phyloP scores from a whole-genome alignment of 2,329 filamentous ascomycete genomes.

The Fusarium tanahbumbuense region DNA sequence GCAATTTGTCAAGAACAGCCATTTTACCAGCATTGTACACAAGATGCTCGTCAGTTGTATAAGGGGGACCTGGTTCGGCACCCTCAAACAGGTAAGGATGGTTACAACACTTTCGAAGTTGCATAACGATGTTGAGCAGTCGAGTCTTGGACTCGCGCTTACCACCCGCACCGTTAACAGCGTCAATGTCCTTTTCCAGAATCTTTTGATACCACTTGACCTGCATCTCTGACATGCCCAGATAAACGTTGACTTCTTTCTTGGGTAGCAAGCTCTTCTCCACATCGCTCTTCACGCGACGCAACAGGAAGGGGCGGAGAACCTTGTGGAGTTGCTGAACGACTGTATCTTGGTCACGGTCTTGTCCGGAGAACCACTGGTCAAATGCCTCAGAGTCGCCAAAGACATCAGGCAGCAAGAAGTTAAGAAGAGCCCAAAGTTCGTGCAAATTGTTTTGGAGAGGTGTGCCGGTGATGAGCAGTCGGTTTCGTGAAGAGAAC shows the following conservation, averaged over 20 bases:
- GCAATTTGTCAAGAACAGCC: slow-evolving; percentile 92
- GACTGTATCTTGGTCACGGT: slow-evolving; percentile 91
- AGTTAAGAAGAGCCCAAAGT: slow-evolving; percentile 96
- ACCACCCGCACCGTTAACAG: slow-evolving; percentile 94
- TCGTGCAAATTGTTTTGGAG: slow-evolving; percentile 98
- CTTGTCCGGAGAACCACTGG: slow-evolving; percentile 95
- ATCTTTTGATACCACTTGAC: slow-evolving; percentile 99
- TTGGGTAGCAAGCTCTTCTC: slow-evolving; percentile 98
- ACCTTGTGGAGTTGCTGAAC: slow-evolving; percentile 96
- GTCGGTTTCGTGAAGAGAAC: slow-evolving; percentile 93
- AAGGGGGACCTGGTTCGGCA: slow-evolving; percentile 95
- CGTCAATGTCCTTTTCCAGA: slow-evolving; percentile 98
- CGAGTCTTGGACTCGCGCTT: slow-evolving; percentile 98
- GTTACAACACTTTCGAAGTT: slow-evolving; percentile 98
- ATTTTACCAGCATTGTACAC: slow-evolving; percentile 96
- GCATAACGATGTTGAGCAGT: slow-evolving; percentile 98
- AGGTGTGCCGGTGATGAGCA: slow-evolving; percentile 96
- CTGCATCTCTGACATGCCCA: slow-evolving; percentile 99
- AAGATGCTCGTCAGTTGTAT: slow-evolving; percentile 97
- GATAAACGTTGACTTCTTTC: slow-evolving; percentile 96
- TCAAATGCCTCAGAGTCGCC: slow-evolving; percentile 97
- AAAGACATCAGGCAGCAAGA: slow-evolving; percentile 97
- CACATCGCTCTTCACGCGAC: slow-evolving; percentile 96
- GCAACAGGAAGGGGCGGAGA: slow-evolving; percentile 90
- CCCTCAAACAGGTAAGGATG: slow-evolving; percentile 98